These are phyloP conservation scores for Dysphania ambrosioides DNA, from an alignment of 148 eudicot genomes.

Conservation along the genomic window DNA sequence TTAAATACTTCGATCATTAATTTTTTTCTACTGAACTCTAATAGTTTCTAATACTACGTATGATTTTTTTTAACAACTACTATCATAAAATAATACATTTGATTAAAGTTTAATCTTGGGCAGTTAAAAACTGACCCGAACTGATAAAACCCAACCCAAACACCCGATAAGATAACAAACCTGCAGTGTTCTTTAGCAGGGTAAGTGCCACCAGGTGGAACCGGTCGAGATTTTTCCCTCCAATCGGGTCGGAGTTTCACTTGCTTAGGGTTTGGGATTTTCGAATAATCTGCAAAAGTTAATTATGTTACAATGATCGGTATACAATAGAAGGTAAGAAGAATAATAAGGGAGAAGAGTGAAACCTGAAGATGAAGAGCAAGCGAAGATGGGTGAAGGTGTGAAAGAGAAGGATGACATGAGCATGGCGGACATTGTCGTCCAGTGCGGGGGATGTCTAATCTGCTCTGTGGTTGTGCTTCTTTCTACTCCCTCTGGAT, in stretches of 20 bases:
- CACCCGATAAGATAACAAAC: constrained; percentile 21
- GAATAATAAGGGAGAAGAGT: not conserved
- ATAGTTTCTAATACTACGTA: no score
- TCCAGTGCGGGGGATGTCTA: not conserved
- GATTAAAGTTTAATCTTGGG: not conserved
- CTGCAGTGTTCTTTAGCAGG: constrained; percentile 98
- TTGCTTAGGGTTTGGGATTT: constrained; percentile 28
- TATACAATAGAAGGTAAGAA: not conserved
- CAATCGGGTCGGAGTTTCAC: constrained; percentile 74
- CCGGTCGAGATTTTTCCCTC: constrained; percentile 69
- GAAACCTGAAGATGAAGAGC: constrained; percentile 1
- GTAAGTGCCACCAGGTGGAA: constrained; percentile 86
- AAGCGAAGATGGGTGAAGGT: constrained; percentile 12
- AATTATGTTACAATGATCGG: not conserved
- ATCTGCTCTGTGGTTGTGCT: not conserved
- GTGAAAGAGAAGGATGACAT: constrained; percentile 20
- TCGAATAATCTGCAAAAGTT: constrained; percentile 23
- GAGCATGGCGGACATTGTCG: not conserved
- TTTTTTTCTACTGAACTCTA: no score
- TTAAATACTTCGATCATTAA: not conserved
- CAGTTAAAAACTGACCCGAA: not conserved
- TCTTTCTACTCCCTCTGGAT: not conserved
- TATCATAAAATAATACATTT: no score
- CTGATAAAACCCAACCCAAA: no score
- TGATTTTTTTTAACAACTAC: no score